Percentiles rank a stretch among this genome's conserved stretches.
phyloP scores from a whole-genome alignment of 768 basidiomycete genomes.

The Boletus rubropictus region DNA sequence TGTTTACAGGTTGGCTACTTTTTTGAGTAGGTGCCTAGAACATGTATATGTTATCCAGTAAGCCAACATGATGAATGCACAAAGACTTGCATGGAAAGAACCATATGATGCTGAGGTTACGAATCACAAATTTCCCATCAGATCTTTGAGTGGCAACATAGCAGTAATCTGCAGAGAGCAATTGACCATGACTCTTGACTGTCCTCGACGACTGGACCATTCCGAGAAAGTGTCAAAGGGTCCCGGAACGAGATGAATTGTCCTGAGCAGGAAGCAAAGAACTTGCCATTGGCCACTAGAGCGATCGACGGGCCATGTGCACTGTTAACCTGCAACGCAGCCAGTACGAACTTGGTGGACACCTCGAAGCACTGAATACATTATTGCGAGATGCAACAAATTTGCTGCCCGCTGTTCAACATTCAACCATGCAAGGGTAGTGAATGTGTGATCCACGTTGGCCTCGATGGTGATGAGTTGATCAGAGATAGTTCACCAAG shows the following conservation, averaged over 20 bases:
- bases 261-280: neutral
- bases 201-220: neutral
- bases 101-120: neutral
- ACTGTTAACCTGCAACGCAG: neutral
- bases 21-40: no score
- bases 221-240: neutral
- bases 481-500: no score
- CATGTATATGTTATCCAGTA: neutral
- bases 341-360: neutral
- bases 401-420: neutral
- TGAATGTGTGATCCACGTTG: neutral
- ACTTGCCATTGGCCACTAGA: neutral
- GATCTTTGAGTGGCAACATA: neutral
- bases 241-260: neutral
- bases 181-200: neutral
- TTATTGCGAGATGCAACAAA: neutral
- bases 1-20: no score
- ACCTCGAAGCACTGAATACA: neutral
- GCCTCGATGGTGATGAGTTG: neutral
- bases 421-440: neutral
- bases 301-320: neutral
- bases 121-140: neutral
- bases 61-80: no score
- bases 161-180: neutral
- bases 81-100: neutral